Evolutionary conservation across 2,329 filamentous ascomycete species (phyloP).

Genomic region (Ilyonectria mors-panacis): DNA sequence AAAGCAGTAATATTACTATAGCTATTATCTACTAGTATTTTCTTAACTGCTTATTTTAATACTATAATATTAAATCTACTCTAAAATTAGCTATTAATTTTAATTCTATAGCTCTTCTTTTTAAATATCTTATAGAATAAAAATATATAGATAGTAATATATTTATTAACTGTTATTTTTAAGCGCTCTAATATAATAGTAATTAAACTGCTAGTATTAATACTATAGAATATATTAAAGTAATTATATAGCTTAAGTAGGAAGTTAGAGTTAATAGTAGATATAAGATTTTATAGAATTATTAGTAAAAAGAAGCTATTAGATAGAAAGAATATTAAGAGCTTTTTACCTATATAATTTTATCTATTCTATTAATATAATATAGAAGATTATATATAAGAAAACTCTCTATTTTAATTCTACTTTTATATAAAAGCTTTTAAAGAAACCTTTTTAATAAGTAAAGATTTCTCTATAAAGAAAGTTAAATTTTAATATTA

Average conservation of each 20-base stretch:
- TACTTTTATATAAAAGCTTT: no score
- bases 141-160: neutral
- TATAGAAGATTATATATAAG: no score
- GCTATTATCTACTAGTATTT: conserved; percentile 5
- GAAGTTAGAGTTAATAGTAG: no score
- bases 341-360: no score
- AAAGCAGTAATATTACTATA: conserved; percentile 58
- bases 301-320: no score
- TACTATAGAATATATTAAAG: neutral
- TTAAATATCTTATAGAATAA: neutral
- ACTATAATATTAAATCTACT: neutral
- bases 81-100: conserved; percentile 1
- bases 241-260: neutral
- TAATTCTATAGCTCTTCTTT: neutral
- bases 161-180: conserved; percentile 54
- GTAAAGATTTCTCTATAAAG: no score
- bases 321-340: no score
- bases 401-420: no score
- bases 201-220: conserved; percentile 54
- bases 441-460: no score
- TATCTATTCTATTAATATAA: no score
- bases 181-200: conserved; percentile 62
- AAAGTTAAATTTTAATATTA: no score
- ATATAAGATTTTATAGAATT: no score
- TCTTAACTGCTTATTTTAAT: neutral